phyloP scores from a whole-genome alignment of 2,329 filamentous ascomycete species.

The Geosmithia flava region DNA sequence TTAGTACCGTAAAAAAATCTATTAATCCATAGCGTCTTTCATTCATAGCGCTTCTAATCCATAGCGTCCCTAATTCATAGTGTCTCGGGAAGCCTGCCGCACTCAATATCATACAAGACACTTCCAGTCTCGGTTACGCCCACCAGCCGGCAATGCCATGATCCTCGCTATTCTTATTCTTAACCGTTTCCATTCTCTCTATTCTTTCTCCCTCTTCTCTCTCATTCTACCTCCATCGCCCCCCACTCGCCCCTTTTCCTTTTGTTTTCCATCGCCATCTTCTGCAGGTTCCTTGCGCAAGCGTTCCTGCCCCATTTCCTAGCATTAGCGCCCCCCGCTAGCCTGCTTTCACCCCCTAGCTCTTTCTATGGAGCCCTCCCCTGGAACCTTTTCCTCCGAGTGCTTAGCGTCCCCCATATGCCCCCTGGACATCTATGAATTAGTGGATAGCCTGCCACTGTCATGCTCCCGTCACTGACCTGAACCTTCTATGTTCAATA shows the following conservation, averaged over 20 bases:
- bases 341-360: background rate
- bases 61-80: background rate
- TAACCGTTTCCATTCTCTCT: background rate
- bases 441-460: too few relatives aligned
- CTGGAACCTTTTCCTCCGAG: background rate
- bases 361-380: background rate
- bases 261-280: background rate
- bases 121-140: background rate
- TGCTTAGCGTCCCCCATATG: too few relatives aligned
- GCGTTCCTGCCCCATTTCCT: background rate
- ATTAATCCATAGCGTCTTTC: too few relatives aligned
- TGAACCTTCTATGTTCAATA: too few relatives aligned
- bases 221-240: background rate
- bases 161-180: background rate
- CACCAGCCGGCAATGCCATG: background rate
- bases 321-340: background rate
- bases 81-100: background rate
- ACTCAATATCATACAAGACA: background rate
- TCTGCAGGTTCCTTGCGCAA: background rate
- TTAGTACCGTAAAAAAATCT: too few relatives aligned
- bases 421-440: too few relatives aligned
- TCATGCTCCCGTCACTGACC: too few relatives aligned
- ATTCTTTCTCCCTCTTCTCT: background rate
- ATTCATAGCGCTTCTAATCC: background rate
- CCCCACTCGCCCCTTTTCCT: background rate